Evolutionary conservation across 2,329 filamentous ascomycete species (phyloP).

Genomic region (Ilyonectria destructans): DNA sequence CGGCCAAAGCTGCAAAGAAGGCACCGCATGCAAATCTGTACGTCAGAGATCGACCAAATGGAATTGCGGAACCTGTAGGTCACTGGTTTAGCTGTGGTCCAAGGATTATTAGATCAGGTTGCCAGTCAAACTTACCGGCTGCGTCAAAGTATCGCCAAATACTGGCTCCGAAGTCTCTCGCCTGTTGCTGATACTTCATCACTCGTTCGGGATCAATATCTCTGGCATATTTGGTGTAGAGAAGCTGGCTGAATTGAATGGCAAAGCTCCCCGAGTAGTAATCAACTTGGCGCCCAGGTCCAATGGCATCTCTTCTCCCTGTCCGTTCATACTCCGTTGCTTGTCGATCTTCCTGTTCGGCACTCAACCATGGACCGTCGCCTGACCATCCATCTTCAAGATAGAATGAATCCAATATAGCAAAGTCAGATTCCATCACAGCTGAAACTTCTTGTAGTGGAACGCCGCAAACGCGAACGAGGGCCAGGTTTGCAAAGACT

Average conservation of each 20-base stretch:
- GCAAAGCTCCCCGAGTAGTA: constrained; percentile 71
- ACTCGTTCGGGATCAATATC: constrained; percentile 60
- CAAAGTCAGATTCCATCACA: constrained; percentile 60
- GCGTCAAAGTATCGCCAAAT: constrained; percentile 67
- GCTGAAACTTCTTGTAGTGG: constrained; percentile 52
- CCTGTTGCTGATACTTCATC: constrained; percentile 56
- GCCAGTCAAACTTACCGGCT: constrained; percentile 53
- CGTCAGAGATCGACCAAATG: constrained; percentile 67
- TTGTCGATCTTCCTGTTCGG: constrained; percentile 34
- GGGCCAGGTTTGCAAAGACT: constrained; percentile 65
- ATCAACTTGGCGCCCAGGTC: constrained; percentile 60
- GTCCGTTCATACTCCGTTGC: constrained; percentile 25
- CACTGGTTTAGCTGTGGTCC: background rate
- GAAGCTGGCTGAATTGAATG: constrained; percentile 66
- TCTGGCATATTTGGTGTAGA: constrained; percentile 61
- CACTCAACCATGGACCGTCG: constrained; percentile 61
- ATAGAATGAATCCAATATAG: constrained; percentile 63
- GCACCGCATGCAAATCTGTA: constrained; percentile 67
- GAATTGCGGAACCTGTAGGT: constrained; percentile 63
- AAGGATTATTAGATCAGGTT: background rate
- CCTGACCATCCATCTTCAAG: constrained; percentile 63
- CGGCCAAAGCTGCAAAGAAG: constrained; percentile 64
- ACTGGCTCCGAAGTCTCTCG: constrained; percentile 57
- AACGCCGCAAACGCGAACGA: constrained; percentile 60
- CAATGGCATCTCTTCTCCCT: constrained; percentile 42